phyloP scores from a whole-genome alignment of 371 early-diverging fungal genomes.

The Apophysomyces sp. region DNA sequence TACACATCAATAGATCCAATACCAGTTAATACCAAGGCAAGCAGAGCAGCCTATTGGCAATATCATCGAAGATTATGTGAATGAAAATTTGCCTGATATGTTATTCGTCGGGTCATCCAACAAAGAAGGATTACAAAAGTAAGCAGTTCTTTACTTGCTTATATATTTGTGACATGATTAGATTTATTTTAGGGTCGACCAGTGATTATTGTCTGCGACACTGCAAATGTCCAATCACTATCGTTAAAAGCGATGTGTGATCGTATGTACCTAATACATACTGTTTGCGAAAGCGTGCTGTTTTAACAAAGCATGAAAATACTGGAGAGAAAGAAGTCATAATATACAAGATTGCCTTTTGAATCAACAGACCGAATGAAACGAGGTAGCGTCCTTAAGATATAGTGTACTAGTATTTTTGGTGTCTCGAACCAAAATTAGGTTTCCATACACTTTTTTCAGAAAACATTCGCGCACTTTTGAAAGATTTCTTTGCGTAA shows the following conservation, averaged over 20 bases:
- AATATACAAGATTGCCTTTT: too few species aligned
- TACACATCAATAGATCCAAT: neutral
- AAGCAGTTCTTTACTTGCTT: neutral
- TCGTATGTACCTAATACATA: too few species aligned
- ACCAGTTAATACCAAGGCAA: conserved; percentile 5
- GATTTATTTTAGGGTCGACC: conserved; percentile 29
- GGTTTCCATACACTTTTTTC: too few species aligned
- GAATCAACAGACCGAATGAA: too few species aligned
- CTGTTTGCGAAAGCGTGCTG: too few species aligned
- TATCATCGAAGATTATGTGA: conserved; percentile 22
- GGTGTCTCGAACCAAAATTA: too few species aligned
- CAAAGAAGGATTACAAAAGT: conserved; percentile 33
- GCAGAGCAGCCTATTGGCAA: conserved; percentile 7
- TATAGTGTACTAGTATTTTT: too few species aligned
- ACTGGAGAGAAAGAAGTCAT: too few species aligned
- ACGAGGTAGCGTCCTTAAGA: too few species aligned
- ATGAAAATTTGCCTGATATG: conserved; percentile 25
- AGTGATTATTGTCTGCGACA: conserved; percentile 35
- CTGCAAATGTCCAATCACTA: conserved; percentile 33
- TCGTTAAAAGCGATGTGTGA: conserved; percentile 14
- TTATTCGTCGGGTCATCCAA: conserved; percentile 31
- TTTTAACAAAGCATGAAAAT: too few species aligned
- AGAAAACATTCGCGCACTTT: too few species aligned
- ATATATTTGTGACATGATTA: conserved; percentile 2
- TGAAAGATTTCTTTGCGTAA: too few species aligned